phyloP scores from a whole-genome alignment of 805 yeast species.

The Saccharomyces mikatae region DNA sequence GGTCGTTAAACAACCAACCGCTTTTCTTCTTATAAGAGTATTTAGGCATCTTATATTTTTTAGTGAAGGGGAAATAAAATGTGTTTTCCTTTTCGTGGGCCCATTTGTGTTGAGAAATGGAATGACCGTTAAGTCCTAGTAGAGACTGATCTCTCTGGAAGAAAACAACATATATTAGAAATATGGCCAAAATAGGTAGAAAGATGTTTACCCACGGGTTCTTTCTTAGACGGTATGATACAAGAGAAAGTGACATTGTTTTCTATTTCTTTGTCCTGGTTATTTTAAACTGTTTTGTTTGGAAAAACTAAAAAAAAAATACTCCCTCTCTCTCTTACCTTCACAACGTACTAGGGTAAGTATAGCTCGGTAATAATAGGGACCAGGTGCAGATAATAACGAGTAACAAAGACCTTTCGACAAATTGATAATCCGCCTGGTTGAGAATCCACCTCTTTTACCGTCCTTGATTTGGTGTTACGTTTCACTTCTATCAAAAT shows the following conservation, averaged over 20 bases:
- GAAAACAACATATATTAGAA: constrained; percentile 17
- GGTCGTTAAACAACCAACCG: constrained; percentile 40
- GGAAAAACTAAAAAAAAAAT: background rate
- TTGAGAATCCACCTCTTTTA: background rate
- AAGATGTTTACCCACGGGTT: constrained; percentile 18
- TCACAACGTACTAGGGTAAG: background rate
- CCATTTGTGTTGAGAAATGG: constrained; percentile 29
- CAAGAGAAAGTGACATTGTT: constrained; percentile 9
- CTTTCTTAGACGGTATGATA: constrained; percentile 24
- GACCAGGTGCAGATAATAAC: background rate
- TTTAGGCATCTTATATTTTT: constrained; percentile 33
- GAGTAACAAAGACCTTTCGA: background rate
- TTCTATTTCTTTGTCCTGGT: constrained; percentile 4
- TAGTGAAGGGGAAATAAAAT: constrained; percentile 30
- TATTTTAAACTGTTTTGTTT: background rate
- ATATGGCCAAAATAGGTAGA: constrained; percentile 18
- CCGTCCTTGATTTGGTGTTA: background rate
- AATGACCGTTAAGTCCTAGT: constrained; percentile 18
- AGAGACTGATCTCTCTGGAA: constrained; percentile 16
- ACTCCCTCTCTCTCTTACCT: too few species aligned
- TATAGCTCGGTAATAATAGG: background rate
- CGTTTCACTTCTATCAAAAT: background rate
- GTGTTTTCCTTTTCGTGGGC: constrained; percentile 31
- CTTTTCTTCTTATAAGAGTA: constrained; percentile 38
- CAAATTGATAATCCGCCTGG: background rate